Evolutionary conservation across 2,329 filamentous ascomycete species (phyloP).

Genomic region (Aspergillus sp.): DNA sequence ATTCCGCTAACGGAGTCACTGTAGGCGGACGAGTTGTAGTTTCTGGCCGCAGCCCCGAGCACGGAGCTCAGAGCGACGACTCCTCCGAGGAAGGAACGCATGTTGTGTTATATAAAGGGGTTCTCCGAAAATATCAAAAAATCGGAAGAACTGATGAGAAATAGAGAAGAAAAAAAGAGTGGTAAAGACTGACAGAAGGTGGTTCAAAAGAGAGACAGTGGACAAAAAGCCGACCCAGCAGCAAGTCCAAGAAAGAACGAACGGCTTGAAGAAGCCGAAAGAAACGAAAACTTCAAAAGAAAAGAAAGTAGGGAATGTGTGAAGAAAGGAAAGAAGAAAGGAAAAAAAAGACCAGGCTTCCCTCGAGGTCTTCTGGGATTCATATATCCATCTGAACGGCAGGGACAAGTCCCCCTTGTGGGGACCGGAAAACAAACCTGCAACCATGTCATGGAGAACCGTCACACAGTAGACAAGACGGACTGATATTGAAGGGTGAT

Average conservation of each 20-base stretch:
- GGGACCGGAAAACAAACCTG: not conserved
- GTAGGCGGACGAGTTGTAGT: constrained; percentile 18
- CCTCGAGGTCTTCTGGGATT: constrained; percentile 5
- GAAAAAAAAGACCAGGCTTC: not conserved
- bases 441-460: not conserved
- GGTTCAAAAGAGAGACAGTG: constrained; percentile 10
- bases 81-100: constrained; percentile 14
- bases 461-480: too few species aligned
- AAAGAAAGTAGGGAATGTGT: constrained; percentile 6
- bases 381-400: constrained; percentile 10
- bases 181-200: constrained; percentile 1
- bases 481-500: constrained; percentile 9
- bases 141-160: not conserved
- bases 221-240: constrained; percentile 16
- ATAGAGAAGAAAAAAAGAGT: constrained; percentile 2
- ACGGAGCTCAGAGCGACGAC: constrained; percentile 13
- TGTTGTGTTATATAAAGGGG: constrained; percentile 5
- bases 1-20: constrained; percentile 15
- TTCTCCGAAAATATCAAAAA: not conserved
- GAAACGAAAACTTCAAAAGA: not conserved
- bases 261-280: constrained; percentile 10
- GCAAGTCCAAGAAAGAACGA: constrained; percentile 13
- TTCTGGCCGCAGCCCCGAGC: constrained; percentile 10
- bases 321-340: not conserved
- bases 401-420: not conserved